Evolutionary conservation across 352 stramenopile species (phyloP).

Genomic region (Phytophthora uliginosa): DNA sequence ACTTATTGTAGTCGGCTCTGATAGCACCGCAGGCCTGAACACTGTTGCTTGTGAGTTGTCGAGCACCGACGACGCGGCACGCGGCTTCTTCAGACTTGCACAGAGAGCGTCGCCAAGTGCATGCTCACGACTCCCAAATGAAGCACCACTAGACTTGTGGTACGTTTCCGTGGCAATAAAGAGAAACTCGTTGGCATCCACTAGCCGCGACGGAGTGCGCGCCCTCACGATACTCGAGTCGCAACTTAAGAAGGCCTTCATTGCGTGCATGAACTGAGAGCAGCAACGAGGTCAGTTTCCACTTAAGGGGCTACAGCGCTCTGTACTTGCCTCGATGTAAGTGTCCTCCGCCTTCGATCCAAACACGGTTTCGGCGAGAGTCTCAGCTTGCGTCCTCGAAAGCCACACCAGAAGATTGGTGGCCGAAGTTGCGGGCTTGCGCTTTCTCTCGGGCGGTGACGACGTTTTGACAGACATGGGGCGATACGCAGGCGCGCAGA

Average conservation of each 20-base stretch:
- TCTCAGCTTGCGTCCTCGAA: slow-evolving; percentile 57
- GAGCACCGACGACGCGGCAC: slow-evolving; percentile 1
- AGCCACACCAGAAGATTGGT: slow-evolving; percentile 53
- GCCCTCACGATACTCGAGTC: slow-evolving; percentile 21
- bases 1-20: slow-evolving; percentile 7
- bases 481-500: slow-evolving; percentile 39
- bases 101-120: slow-evolving; percentile 5
- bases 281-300: slow-evolving; percentile 3
- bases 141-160: slow-evolving; percentile 34
- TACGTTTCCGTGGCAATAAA: slow-evolving; percentile 59
- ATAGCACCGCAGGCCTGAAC: background rate
- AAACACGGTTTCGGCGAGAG: slow-evolving; percentile 53
- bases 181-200: slow-evolving; percentile 63
- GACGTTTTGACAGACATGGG: slow-evolving; percentile 39
- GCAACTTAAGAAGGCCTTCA: slow-evolving; percentile 53
- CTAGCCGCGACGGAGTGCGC: slow-evolving; percentile 24
- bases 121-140: slow-evolving; percentile 18
- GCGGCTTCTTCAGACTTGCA: slow-evolving; percentile 6
- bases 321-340: slow-evolving; percentile 52
- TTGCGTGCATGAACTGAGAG: slow-evolving; percentile 55
- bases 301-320: background rate
- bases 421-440: slow-evolving; percentile 25
- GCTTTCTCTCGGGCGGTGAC: slow-evolving; percentile 19
- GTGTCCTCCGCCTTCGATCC: slow-evolving; percentile 55
- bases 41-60: background rate